Evolutionary conservation across 495 filamentous ascomycete species (phyloP).

Genomic region (Rostrohypoxylon terebratum): DNA sequence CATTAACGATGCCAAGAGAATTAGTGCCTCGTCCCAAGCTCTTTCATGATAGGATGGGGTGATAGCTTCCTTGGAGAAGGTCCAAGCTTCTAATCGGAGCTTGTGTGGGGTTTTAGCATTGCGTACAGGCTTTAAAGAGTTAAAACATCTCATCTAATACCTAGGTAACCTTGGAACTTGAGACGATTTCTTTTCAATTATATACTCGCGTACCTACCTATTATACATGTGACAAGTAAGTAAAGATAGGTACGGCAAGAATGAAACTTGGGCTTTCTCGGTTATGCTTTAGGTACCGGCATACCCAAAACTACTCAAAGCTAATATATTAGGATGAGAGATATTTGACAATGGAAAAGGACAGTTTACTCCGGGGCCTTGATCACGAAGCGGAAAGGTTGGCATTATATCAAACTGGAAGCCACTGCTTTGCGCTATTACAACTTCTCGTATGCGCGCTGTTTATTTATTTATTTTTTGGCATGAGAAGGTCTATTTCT

Average conservation of each 20-base stretch:
- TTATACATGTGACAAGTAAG: background rate
- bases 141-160: conserved; percentile 1
- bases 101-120: conserved; percentile 1
- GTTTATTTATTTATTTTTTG: too few relatives aligned
- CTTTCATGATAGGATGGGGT: background rate
- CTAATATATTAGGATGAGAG: background rate
- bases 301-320: too few relatives aligned
- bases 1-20: conserved; percentile 36
- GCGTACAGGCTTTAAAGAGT: background rate
- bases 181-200: background rate
- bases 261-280: background rate
- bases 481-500: background rate
- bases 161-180: too few relatives aligned
- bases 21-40: conserved; percentile 31
- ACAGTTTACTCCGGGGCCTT: background rate
- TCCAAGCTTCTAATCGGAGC: conserved; percentile 14
- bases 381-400: background rate
- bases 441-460: background rate
- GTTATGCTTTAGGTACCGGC: background rate
- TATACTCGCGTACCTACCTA: too few relatives aligned
- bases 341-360: background rate
- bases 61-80: conserved; percentile 10
- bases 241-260: background rate
- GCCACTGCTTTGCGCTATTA: background rate
- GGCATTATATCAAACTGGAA: background rate